Percentiles rank a stretch among this genome's conserved stretches.
Conservation (phyloP, 2,329 filamentous ascomycete species). For the Colletotrichum neosansevieriae region DNA sequence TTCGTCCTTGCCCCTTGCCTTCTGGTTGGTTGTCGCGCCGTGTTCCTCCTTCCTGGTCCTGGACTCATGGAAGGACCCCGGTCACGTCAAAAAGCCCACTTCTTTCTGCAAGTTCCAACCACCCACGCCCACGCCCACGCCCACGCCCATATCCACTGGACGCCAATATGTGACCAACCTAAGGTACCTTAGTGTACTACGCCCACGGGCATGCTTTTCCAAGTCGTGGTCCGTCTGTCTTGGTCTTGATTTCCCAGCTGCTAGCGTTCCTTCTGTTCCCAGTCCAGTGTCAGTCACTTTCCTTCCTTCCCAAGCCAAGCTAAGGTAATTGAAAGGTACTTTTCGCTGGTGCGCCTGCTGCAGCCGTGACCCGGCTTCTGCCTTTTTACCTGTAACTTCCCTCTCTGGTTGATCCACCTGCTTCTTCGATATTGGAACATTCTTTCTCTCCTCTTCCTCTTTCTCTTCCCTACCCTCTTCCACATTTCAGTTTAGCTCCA, state of each 20-base stretch:
- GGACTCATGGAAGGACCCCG: slow-evolving; percentile 5
- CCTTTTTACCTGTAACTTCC: slow-evolving; percentile 36
- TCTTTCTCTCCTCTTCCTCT: slow-evolving; percentile 6
- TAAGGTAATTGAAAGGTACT: no score
- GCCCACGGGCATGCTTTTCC: neutral
- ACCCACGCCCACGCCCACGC: neutral
- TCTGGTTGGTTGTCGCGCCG: no score
- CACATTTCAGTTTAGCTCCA: slow-evolving; percentile 11
- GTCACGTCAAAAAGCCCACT: slow-evolving; percentile 32
- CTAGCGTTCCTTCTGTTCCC: neutral
- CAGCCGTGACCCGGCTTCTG: slow-evolving; percentile 18
- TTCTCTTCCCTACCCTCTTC: slow-evolving; percentile 3
- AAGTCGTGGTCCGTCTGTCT: neutral
- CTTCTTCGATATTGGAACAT: slow-evolving; percentile 10
- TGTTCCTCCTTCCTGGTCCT: slow-evolving; percentile 7
- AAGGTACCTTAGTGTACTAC: no score
- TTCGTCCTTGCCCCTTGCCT: neutral
- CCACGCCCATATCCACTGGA: no score
- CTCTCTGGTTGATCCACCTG: slow-evolving; percentile 25
- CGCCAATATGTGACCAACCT: no score
- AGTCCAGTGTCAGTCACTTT: no score
- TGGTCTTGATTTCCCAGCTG: slow-evolving; percentile 2
- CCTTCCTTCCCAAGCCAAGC: no score
- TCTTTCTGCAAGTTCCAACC: slow-evolving; percentile 36
- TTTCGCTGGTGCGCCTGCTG: neutral